phyloP scores from a whole-genome alignment of 2,329 filamentous ascomycete species.

The Clarireedia hainanense region DNA sequence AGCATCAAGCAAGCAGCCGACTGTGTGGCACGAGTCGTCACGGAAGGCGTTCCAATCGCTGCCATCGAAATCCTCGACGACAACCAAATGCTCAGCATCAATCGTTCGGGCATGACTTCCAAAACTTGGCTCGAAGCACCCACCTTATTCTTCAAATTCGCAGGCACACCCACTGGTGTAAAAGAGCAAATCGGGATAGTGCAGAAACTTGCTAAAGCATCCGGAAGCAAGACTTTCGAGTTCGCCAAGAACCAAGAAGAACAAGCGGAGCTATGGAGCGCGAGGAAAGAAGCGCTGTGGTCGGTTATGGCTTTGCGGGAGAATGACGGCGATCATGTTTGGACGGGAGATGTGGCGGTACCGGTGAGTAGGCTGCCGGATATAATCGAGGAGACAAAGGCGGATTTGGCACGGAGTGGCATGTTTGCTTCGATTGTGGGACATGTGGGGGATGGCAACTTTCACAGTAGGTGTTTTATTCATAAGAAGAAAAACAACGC shows the following conservation, averaged over 20 bases:
- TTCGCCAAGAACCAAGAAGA: slow-evolving; percentile 66
- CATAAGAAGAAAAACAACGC: background rate
- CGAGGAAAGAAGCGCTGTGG: slow-evolving; percentile 79
- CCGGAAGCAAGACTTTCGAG: slow-evolving; percentile 64
- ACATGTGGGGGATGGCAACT: slow-evolving; percentile 71
- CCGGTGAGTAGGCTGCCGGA: slow-evolving; percentile 66
- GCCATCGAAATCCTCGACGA: slow-evolving; percentile 93
- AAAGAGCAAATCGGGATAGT: slow-evolving; percentile 72
- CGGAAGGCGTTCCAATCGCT: slow-evolving; percentile 73
- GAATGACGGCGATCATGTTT: slow-evolving; percentile 61
- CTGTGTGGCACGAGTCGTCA: slow-evolving; percentile 74
- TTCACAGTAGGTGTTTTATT: slow-evolving; percentile 45
- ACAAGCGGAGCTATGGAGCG: slow-evolving; percentile 72
- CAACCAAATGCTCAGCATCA: slow-evolving; percentile 71
- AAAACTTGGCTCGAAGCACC: slow-evolving; percentile 64
- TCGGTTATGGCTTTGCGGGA: slow-evolving; percentile 60
- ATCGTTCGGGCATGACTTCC: slow-evolving; percentile 56
- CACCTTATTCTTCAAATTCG: slow-evolving; percentile 80
- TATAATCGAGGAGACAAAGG: slow-evolving; percentile 70
- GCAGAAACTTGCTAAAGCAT: slow-evolving; percentile 49
- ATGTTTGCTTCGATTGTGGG: slow-evolving; percentile 58
- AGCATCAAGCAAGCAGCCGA: slow-evolving; percentile 34
- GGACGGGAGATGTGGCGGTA: slow-evolving; percentile 83
- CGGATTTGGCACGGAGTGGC: slow-evolving; percentile 48
- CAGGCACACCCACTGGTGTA: slow-evolving; percentile 60